Percentiles rank a stretch among this genome's conserved stretches.
These are phyloP conservation scores for Elaeis oleifera DNA, from an alignment of 202 grass and related monocot species.

Conservation along the genomic window DNA sequence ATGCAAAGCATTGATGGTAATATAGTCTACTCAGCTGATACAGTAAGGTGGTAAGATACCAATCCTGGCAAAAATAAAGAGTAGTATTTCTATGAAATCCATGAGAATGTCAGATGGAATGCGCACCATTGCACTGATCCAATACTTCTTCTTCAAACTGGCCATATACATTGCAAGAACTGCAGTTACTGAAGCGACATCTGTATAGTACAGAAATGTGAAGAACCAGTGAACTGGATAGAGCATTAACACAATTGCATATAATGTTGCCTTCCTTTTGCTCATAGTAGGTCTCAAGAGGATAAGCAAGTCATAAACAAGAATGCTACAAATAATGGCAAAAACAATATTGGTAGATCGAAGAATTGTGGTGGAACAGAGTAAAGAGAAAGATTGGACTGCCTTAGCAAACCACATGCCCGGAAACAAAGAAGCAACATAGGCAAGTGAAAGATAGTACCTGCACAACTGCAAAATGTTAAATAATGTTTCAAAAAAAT, in stretches of 20 bases:
- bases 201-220: constrained; percentile 92
- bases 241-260: constrained; percentile 54
- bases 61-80: too few species aligned
- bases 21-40: too few species aligned
- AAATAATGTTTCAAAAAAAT: not conserved
- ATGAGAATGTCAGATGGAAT: not conserved
- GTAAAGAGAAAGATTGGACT: constrained; percentile 34
- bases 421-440: constrained; percentile 72
- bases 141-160: constrained; percentile 72
- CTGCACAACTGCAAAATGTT: constrained; percentile 50
- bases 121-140: constrained; percentile 73
- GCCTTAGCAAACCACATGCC: constrained; percentile 38
- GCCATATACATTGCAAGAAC: constrained; percentile 85
- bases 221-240: constrained; percentile 97
- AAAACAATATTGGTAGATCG: constrained; percentile 75
- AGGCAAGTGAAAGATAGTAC: constrained; percentile 78
- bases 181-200: constrained; percentile 69
- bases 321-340: constrained; percentile 55
- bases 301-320: constrained; percentile 70
- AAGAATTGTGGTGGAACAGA: constrained; percentile 61
- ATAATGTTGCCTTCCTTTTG: constrained; percentile 52
- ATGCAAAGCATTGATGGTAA: too few species aligned
- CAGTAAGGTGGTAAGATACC: too few species aligned
- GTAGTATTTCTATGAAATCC: too few species aligned
- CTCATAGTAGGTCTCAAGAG: constrained; percentile 46